phyloP scores from a whole-genome alignment of 371 early-diverging fungal genomes.

The Blyttiomyces sp. region DNA sequence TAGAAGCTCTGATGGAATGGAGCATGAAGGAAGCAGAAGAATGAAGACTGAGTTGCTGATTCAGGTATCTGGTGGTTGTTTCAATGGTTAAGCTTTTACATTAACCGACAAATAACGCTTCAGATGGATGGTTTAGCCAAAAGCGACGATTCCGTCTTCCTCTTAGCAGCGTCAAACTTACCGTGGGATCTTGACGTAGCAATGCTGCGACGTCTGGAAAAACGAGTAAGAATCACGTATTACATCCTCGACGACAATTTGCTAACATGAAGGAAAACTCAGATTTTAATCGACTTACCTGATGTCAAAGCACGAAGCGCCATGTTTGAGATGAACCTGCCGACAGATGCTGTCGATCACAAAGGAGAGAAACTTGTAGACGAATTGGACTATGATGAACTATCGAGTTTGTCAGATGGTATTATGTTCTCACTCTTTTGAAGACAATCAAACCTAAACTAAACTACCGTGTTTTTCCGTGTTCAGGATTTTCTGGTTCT shows the following conservation, averaged over 20 bases:
- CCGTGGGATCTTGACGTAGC: slow-evolving; percentile 59
- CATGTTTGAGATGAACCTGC: slow-evolving; percentile 40
- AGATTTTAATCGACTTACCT: slow-evolving; percentile 49
- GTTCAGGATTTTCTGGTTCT: slow-evolving; percentile 60
- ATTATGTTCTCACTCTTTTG: not conserved
- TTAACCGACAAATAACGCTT: not conserved
- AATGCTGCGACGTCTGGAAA: slow-evolving; percentile 51
- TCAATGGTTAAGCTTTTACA: not conserved
- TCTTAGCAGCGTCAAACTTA: slow-evolving; percentile 53
- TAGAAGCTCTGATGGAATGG: slow-evolving; percentile 37
- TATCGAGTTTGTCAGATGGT: slow-evolving; percentile 38
- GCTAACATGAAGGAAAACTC: not conserved
- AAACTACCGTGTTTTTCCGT: not conserved
- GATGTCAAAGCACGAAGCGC: slow-evolving; percentile 30
- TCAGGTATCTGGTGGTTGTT: slow-evolving; percentile 29
- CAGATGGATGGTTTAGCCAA: slow-evolving; percentile 51
- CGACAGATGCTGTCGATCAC: slow-evolving; percentile 5
- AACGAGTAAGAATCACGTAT: slow-evolving; percentile 42
- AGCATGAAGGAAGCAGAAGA: slow-evolving; percentile 54
- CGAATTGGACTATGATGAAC: slow-evolving; percentile 31
- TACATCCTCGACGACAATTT: not conserved
- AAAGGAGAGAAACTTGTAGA: slow-evolving; percentile 21
- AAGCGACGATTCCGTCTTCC: slow-evolving; percentile 41
- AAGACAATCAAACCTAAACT: not conserved
- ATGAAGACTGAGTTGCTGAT: slow-evolving; percentile 59